Base-by-base conservation (phyloP, 2,329 filamentous ascomycete species). In the Hypoxylon sp. region DNA sequence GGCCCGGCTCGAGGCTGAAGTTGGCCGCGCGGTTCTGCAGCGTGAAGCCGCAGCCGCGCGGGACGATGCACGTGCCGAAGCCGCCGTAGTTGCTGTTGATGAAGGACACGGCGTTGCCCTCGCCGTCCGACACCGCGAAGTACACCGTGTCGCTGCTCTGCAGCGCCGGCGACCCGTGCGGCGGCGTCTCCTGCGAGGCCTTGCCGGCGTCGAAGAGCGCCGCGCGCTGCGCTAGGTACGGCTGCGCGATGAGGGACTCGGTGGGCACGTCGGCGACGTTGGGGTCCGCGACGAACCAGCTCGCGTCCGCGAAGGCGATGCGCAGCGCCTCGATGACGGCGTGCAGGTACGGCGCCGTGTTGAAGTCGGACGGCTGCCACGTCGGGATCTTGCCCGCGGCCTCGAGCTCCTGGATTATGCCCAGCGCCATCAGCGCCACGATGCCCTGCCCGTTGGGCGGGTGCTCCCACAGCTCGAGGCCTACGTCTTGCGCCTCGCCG, bases 381-480 rank as follows among this genome's bases (percentile, higher is more conserved):
- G 82, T 85, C 0, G 91, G 89, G 63, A 98, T 93, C 72, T 88
- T 88, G 38, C 90, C 91, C 14, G 85, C 82, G 63, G 88, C 87
- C 78, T 97, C 93, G 1, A 98, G 85, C 75, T 94, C 89, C 76
- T 97, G 90, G 50, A 99, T 83, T 70, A 98, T 97, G 1, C 96
- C 96, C 0, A 99, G 83, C 0, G 96, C 92, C 90, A 98, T 97
- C 30, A 98, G 82, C 0, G 96, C 96, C 1, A 98, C 92, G 69
- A 98, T 94, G 1, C 96, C 96, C 79, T 98, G 96, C 0, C 96
- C 94, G 73, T 98, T 98, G 7, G 96, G 96, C 33, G 95, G 94
- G 76, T 98, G 95, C 75, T 99, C 96, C 95, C 95, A 98, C 0
- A 99, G 82, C 74, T 97, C 89, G 42, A 97, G 85, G 8, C 89